phyloP scores from a whole-genome alignment of 805 yeast species.

The Groenewaldozyma salmanticensis region DNA sequence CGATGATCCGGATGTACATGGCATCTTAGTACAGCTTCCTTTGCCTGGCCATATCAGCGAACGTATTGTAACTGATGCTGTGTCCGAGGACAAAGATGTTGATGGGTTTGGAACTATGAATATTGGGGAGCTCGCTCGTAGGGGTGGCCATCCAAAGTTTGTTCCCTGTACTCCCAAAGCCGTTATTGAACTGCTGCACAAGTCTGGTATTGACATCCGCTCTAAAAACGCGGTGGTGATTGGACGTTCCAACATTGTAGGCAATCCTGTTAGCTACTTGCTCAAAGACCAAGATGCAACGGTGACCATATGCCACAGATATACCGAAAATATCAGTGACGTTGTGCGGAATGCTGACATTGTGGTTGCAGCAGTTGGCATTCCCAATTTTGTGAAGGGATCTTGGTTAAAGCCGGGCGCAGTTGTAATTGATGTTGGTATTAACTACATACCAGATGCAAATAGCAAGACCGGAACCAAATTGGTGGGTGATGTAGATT shows the following conservation, averaged over 20 bases:
- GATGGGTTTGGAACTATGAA: conserved; percentile 89
- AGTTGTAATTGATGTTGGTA: conserved; percentile 93
- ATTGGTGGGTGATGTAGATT: conserved; percentile 92
- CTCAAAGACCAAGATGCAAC: conserved; percentile 73
- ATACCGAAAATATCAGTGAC: conserved; percentile 51
- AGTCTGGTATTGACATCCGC: conserved; percentile 50
- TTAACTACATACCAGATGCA: conserved; percentile 72
- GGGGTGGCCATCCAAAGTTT: conserved; percentile 73
- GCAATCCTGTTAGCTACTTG: conserved; percentile 82
- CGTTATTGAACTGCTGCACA: conserved; percentile 65
- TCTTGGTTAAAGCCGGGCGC: conserved; percentile 82
- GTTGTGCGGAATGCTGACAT: conserved; percentile 67
- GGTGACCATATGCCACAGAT: conserved; percentile 78
- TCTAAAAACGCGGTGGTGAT: conserved; percentile 85
- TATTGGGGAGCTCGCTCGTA: conserved; percentile 83
- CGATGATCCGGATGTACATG: conserved; percentile 68
- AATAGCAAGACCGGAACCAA: conserved; percentile 67
- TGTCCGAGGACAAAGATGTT: conserved; percentile 77
- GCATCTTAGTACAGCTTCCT: conserved; percentile 84
- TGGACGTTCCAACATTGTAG: conserved; percentile 96
- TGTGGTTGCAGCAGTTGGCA: conserved; percentile 90
- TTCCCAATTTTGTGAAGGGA: conserved; percentile 71
- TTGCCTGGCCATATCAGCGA: conserved; percentile 77
- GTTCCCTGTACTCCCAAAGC: conserved; percentile 97
- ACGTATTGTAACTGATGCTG: conserved; percentile 66